Evolutionary conservation across 1,284 basidiomycete genomes (phyloP).

Genomic region (Ganoderma lingzhi): DNA sequence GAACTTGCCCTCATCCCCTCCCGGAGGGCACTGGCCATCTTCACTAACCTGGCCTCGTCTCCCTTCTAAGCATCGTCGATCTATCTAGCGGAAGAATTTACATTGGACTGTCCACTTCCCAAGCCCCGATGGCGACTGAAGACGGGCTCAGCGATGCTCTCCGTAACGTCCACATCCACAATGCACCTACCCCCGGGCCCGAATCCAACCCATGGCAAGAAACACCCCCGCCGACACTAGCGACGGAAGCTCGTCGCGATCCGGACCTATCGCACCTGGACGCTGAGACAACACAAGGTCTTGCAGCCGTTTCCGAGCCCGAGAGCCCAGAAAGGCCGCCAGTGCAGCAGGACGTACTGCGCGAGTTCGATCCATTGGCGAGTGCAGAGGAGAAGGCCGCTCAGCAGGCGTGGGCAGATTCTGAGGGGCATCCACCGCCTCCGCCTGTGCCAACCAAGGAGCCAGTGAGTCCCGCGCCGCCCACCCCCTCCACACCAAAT

Average conservation of each 20-base stretch:
- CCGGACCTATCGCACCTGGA: conserved; percentile 52
- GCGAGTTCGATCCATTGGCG: conserved; percentile 73
- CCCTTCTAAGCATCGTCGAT: not conserved
- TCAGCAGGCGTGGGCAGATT: conserved; percentile 64
- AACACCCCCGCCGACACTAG: not conserved
- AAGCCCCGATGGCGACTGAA: not conserved
- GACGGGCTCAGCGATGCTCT: not conserved
- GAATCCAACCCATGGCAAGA: conserved; percentile 43
- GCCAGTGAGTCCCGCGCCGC: conserved; percentile 39
- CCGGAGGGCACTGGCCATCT: not conserved
- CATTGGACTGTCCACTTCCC: not conserved
- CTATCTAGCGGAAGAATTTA: not conserved
- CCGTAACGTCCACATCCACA: conserved; percentile 1
- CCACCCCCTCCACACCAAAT: conserved; percentile 30
- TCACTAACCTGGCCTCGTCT: not conserved
- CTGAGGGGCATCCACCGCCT: conserved; percentile 60
- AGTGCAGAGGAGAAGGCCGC: conserved; percentile 63
- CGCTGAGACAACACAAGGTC: conserved; percentile 45
- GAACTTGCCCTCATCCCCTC: not conserved
- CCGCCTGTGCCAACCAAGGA: conserved; percentile 45
- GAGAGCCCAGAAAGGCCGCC: conserved; percentile 20
- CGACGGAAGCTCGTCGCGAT: conserved; percentile 32
- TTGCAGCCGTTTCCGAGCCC: conserved; percentile 35
- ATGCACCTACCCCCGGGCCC: conserved; percentile 8
- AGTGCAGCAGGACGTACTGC: conserved; percentile 51